Percentiles rank a stretch among this genome's conserved stretches.
These are phyloP conservation scores for Mycena sp. DNA, from an alignment of 1,284 basidiomycete species.

Conservation along the genomic window DNA sequence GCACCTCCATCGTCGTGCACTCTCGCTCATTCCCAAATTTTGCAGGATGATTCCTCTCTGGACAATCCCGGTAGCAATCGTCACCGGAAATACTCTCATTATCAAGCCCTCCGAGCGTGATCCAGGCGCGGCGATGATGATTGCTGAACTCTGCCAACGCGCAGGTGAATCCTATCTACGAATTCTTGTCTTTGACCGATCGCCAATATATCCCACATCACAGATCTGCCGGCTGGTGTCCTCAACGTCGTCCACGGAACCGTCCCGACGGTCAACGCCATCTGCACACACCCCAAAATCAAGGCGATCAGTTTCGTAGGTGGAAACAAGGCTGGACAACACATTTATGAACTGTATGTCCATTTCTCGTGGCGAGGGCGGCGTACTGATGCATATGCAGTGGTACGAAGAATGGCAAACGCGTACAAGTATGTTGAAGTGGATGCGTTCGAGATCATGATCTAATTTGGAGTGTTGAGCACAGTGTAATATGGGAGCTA, in stretches of 20 bases:
- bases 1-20: slow-evolving; percentile 10
- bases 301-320: slow-evolving; percentile 99
- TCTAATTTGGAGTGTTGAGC: slow-evolving; percentile 19
- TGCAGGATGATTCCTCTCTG: slow-evolving; percentile 95
- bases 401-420: slow-evolving; percentile 88
- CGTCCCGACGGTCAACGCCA: slow-evolving; percentile 90
- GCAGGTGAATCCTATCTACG: slow-evolving; percentile 60
- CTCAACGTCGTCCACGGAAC: slow-evolving; percentile 92
- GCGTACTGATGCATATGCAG: slow-evolving; percentile 46
- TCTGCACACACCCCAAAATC: slow-evolving; percentile 92
- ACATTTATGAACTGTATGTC: slow-evolving; percentile 88
- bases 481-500: slow-evolving; percentile 93
- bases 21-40: slow-evolving; percentile 24
- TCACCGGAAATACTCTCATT: slow-evolving; percentile 95
- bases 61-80: slow-evolving; percentile 90
- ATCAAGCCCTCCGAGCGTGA: slow-evolving; percentile 97
- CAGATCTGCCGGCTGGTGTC: slow-evolving; percentile 81
- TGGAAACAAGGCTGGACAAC: slow-evolving; percentile 91
- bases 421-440: slow-evolving; percentile 74
- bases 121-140: slow-evolving; percentile 97
- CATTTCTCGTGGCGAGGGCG: neutral
- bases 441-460: slow-evolving; percentile 9
- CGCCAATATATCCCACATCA: slow-evolving; percentile 41
- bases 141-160: slow-evolving; percentile 91
- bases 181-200: neutral